Base-by-base conservation (phyloP, 352 stramenopile species). In the Phytophthora foliorum region DNA sequence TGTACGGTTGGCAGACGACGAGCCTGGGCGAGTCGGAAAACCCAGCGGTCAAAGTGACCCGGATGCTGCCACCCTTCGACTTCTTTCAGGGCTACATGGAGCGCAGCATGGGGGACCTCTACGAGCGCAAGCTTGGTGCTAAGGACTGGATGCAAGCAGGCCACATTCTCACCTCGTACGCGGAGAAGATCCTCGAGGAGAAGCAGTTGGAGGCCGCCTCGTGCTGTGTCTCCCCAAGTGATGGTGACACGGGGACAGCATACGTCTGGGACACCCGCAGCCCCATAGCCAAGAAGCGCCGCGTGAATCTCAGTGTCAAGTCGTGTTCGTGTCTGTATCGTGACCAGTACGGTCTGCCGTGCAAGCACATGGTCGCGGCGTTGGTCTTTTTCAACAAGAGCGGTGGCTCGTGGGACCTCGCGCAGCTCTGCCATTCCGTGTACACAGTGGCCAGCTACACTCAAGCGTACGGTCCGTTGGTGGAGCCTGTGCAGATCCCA, bases 71-170 rank as follows among this genome's bases (percentile, higher is more conserved):
- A 6, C 77, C 74, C 2, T 84, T 84, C 32, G 74, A 81, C 41
- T 82, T 84, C 31, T 84, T 82, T 42, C 75, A 81, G 53, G 42
- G 63, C 11, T 85, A 81, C 42, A 85, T 85, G 77, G 74, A 85
- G 58, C 72, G 74, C 32, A 80, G 72, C 25, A 83, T 83, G 77
- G 59, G 64, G 1, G 41, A 66, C 7, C 34, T 81, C n/a, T 84
- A 84, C 45, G 57, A 78, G 21, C 63, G 77, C n/a, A 84, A 84
- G 42, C 57, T 77, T n/a, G 50, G 72, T 7, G 66, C 38, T 19
- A 78, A 81, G 46, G 57, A 60, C n/a, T 79, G 63, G 66, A 6
- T 73, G 16, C 63, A 72, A 46, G 11, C 52, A 7, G 49, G 59
- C 16, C 69, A 61, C 16, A 45, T 71, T 16, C 59, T 86, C n/a